phyloP scores from a whole-genome alignment of 805 yeast species.

The Brettanomyces sp. region DNA sequence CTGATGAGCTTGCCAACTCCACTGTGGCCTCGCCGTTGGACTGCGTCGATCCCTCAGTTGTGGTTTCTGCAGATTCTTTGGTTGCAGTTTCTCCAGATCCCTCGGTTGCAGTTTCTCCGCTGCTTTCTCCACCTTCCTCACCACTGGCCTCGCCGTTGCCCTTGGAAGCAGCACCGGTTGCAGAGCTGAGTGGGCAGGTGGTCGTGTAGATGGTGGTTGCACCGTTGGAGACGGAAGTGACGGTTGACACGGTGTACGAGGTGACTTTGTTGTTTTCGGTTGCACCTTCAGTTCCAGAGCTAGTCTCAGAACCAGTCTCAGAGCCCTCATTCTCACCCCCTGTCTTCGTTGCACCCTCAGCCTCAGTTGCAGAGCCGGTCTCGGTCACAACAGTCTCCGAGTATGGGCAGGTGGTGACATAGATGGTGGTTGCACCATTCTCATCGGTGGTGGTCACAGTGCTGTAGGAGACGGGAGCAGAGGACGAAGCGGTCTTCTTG shows the following conservation, averaged over 20 bases:
- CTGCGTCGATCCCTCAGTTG: background rate
- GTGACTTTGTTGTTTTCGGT: background rate
- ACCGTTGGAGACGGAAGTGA: background rate
- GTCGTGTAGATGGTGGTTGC: background rate
- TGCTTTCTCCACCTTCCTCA: too few relatives aligned
- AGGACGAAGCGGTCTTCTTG: background rate
- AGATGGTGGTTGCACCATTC: background rate
- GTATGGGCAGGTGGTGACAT: slow-evolving; percentile 1
- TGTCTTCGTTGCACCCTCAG: too few relatives aligned
- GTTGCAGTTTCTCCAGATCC: too few relatives aligned
- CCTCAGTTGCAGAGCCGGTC: too few relatives aligned
- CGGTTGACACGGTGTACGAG: background rate
- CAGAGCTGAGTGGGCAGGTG: background rate
- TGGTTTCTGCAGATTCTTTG: background rate
- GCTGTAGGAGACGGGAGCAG: background rate
- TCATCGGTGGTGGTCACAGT: background rate
- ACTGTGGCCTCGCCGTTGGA: slow-evolving; percentile 8
- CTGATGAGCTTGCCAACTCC: slow-evolving; percentile 11
- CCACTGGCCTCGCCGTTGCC: background rate
- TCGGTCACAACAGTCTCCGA: too few relatives aligned
- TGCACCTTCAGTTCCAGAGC: background rate
- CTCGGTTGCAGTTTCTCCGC: too few relatives aligned
- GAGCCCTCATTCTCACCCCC: too few relatives aligned
- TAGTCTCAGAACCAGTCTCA: background rate
- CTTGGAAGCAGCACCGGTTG: background rate